Evolutionary conservation across 1,284 basidiomycete species (phyloP).

Genomic region (Takashimella koratensis): DNA sequence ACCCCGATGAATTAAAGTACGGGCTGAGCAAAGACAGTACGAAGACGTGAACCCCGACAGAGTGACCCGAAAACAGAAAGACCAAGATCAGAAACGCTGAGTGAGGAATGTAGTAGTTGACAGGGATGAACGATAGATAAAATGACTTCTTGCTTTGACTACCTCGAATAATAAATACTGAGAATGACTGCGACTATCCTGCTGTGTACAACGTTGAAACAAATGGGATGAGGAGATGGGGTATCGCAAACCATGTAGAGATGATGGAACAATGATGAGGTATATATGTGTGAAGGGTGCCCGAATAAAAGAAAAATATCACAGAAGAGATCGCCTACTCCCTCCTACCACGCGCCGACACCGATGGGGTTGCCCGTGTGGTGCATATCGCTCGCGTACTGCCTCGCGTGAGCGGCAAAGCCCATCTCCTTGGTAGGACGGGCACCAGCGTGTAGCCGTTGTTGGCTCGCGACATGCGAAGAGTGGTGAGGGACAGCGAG

Average conservation of each 20-base stretch:
- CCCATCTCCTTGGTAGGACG: constrained; percentile 16
- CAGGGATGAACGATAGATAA: no score
- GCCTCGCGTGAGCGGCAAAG: constrained; percentile 11
- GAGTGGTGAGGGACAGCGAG: constrained; percentile 12
- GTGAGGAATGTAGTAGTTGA: no score
- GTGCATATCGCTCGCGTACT: constrained; percentile 9
- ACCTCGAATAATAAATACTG: no score
- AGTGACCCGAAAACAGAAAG: no score
- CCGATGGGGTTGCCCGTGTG: constrained; percentile 13
- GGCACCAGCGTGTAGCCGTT: neutral
- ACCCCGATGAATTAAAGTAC: no score
- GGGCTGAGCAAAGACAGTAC: no score
- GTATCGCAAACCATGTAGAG: neutral
- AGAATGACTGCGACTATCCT: neutral
- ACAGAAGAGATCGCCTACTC: neutral
- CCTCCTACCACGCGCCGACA: constrained; percentile 16
- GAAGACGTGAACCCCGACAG: no score
- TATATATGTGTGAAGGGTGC: neutral
- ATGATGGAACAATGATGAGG: neutral
- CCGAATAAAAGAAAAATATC: neutral
- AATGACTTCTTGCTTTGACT: no score
- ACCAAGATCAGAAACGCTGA: no score
- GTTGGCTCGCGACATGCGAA: constrained; percentile 1
- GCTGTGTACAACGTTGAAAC: neutral
- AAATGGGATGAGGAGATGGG: neutral